Conservation (phyloP, 164 flowering plant genomes). For the Brasenia schreberi region DNA sequence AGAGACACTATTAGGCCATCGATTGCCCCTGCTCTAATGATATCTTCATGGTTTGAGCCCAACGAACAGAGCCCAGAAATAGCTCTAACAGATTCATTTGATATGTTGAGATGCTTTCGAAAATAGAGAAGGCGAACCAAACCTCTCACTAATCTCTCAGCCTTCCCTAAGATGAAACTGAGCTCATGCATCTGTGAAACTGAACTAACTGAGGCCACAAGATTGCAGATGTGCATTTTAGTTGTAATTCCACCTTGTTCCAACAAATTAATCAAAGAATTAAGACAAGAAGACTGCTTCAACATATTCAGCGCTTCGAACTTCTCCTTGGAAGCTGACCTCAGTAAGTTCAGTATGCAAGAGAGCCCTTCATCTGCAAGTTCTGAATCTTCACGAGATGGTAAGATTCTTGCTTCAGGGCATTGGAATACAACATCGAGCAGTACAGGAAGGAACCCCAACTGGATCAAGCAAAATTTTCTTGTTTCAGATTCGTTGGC, state of each 20-base stretch:
- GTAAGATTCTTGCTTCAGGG: neutral
- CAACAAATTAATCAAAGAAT: conserved; percentile 22
- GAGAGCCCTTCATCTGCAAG: conserved; percentile 33
- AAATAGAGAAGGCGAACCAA: conserved; percentile 16
- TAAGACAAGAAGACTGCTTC: conserved; percentile 17
- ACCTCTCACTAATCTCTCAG: conserved; percentile 9
- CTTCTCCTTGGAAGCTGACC: conserved; percentile 7
- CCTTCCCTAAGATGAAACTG: conserved; percentile 17
- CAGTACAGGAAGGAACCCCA: conserved; percentile 33
- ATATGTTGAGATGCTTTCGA: conserved; percentile 11
- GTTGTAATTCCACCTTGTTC: conserved; percentile 20
- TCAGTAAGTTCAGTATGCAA: conserved; percentile 25
- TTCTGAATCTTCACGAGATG: conserved; percentile 7
- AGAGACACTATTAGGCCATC: conserved; percentile 27
- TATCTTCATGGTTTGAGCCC: conserved; percentile 15
- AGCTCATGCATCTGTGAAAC: conserved; percentile 25
- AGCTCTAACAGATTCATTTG: conserved; percentile 27
- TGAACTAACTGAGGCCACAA: conserved; percentile 30
- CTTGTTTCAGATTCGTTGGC: conserved; percentile 16
- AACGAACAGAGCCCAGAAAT: conserved; percentile 24
- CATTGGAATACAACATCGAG: conserved; percentile 21
- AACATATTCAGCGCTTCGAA: conserved; percentile 23
- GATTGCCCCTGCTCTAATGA: conserved; percentile 24
- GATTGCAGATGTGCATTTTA: conserved; percentile 29
- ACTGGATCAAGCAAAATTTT: conserved; percentile 22